Conservation (phyloP, 2,329 filamentous ascomycete species). For the Hypoxylon sp. region DNA sequence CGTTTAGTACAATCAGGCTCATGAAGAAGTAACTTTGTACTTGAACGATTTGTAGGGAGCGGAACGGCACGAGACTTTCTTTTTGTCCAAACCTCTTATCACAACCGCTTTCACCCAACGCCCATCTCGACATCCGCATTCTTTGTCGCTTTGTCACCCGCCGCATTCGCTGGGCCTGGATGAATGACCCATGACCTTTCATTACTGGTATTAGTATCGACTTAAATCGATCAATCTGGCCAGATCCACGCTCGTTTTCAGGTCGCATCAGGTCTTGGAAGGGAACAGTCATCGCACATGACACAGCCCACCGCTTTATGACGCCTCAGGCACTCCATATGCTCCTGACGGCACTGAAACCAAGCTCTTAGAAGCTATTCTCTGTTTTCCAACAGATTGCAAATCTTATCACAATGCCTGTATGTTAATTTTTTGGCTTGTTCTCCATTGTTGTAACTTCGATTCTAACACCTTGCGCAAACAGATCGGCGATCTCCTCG, state of each 20-base stretch:
- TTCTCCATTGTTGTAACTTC: conserved; percentile 15
- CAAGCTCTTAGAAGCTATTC: conserved; percentile 30
- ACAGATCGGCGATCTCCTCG: conserved; percentile 71
- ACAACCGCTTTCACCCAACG: conserved; percentile 30
- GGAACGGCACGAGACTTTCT: conserved; percentile 51
- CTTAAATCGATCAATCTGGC: conserved; percentile 33
- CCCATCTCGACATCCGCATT: conserved; percentile 22
- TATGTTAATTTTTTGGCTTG: conserved; percentile 50
- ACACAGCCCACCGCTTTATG: conserved; percentile 51
- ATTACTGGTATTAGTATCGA: conserved; percentile 1
- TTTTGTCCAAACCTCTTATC: conserved; percentile 43
- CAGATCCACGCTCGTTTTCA: conserved; percentile 42
- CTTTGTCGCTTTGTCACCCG: conserved; percentile 39
- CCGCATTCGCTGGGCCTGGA: conserved; percentile 34
- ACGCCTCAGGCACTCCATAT: conserved; percentile 48
- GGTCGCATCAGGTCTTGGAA: conserved; percentile 40
- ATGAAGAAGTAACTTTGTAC: conserved; percentile 36
- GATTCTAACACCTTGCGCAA: conserved; percentile 42
- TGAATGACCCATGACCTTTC: conserved; percentile 13
- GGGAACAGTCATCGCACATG: conserved; percentile 44
- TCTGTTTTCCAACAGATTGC: conserved; percentile 36
- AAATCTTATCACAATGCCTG: conserved; percentile 56
- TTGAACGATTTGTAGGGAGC: conserved; percentile 32
- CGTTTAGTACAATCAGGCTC: conserved; percentile 27
- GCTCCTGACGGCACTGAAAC: conserved; percentile 48